A percentile compares a stretch with the other conserved stretches of the same genome.
These are phyloP conservation scores for Blastobotrys niveus DNA, from an alignment of 1,139 yeast genomes.

Conservation along the genomic window DNA sequence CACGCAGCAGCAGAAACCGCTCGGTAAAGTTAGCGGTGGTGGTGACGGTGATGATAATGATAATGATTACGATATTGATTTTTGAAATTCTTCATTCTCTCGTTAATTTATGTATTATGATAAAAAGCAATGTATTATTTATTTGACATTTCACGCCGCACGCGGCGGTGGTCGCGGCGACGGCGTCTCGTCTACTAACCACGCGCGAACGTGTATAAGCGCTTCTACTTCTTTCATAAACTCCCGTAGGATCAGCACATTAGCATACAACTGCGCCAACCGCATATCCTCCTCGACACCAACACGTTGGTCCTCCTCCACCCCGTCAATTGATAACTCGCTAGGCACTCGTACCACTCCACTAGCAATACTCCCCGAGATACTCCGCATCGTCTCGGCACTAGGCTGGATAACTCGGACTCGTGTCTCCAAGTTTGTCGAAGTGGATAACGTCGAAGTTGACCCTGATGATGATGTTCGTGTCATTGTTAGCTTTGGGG, in stretches of 20 bases:
- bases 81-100: background rate
- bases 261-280: conserved; percentile 22
- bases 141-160: no score
- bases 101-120: background rate
- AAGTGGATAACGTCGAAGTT: background rate
- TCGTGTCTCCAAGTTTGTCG: background rate
- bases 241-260: conserved; percentile 24
- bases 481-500: background rate
- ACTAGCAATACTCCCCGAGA: conserved; percentile 1
- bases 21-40: conserved; percentile 28
- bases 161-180: no score
- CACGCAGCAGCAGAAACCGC: conserved; percentile 75
- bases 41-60: background rate
- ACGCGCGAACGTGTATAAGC: conserved; percentile 25
- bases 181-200: conserved; percentile 16
- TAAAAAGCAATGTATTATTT: no score
- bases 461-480: conserved; percentile 1
- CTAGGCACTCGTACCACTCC: background rate
- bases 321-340: background rate
- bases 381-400: conserved; percentile 2
- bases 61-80: conserved; percentile 15
- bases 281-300: conserved; percentile 12
- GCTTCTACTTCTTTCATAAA: conserved; percentile 28
- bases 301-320: no score
- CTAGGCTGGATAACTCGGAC: conserved; percentile 8